Conservation (phyloP, 2,329 filamentous ascomycete species). For the Aspergillaceae sp. region DNA sequence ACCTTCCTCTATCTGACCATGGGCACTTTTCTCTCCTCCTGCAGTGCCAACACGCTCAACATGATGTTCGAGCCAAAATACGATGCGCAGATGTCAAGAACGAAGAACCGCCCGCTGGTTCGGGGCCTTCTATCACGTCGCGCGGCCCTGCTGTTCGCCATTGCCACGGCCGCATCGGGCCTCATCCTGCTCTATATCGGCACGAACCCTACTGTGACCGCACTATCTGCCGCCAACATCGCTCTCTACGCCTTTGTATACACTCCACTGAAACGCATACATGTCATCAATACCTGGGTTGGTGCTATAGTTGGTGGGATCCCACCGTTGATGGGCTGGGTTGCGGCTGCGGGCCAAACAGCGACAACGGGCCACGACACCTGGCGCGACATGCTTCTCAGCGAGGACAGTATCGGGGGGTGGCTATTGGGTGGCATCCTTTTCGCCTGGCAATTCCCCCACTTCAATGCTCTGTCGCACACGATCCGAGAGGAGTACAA, state of each 20-base stretch:
- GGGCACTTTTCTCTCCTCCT: conserved; percentile 81
- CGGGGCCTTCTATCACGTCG: conserved; percentile 65
- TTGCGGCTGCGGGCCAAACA: conserved; percentile 81
- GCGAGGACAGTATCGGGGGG: conserved; percentile 61
- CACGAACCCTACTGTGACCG: conserved; percentile 87
- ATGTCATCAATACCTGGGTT: conserved; percentile 86
- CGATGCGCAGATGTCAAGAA: conserved; percentile 90
- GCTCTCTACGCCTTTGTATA: conserved; percentile 84
- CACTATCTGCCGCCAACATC: conserved; percentile 77
- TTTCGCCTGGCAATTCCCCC: conserved; percentile 95
- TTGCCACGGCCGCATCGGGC: conserved; percentile 61
- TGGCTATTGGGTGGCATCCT: conserved; percentile 81
- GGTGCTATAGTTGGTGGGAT: conserved; percentile 89
- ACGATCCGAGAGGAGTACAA: conserved; percentile 84
- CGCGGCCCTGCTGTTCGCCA: conserved; percentile 68
- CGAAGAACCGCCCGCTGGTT: conserved; percentile 80
- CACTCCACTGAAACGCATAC: conserved; percentile 82
- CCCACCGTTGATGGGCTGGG: conserved; percentile 96
- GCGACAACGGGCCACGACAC: conserved; percentile 62
- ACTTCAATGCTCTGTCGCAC: conserved; percentile 93
- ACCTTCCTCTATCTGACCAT: conserved; percentile 87
- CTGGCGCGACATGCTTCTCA: conserved; percentile 70
- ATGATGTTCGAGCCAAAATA: conserved; percentile 92
- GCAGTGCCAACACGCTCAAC: conserved; percentile 87
- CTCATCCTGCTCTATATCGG: conserved; percentile 71